Base-by-base conservation (phyloP, 129 eudicot species). In the Flaveria ramosissima region DNA sequence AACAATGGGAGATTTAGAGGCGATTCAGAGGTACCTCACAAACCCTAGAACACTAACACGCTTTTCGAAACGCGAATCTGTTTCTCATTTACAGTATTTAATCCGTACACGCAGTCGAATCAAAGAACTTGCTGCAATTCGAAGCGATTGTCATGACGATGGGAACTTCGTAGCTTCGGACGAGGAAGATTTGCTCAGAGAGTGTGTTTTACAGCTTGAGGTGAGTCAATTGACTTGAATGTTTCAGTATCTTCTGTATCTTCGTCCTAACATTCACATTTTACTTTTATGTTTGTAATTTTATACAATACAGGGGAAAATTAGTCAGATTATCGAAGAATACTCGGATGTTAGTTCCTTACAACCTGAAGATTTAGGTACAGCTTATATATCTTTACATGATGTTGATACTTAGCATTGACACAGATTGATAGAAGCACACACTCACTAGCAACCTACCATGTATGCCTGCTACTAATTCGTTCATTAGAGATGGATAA, bases 331-430 rank as follows among this genome's bases (percentile, higher is more conserved):
- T 72, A 41, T 75, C 0, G 84, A 84, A 46, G 83, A 86, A 27
- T 77, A 68, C 50, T 72, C 85, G 52, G 71, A 78, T 86, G 68
- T 86, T 27, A 68, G 77, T 64, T 75, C 83, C 42, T 80, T 88
- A 39, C 36, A 76, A n/a, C 70, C 72, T 52, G 79, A 78, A 70
- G 86, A 90, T 62, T 65, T 88, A n/a, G 88, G 96, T 86, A 80
- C 71, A 74, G 14, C 63, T 70, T 32, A 16, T 45, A 12, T 20
- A 42, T 11, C 7, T 48, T 51, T 45, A n/a, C 14, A 43, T n/a
- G 59, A 1, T 45, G 50, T 45, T 45, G 50, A 45, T 11, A 9
- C 50, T 3, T 11, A 45, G 50, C 50, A 45, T 9, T 45, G 50
- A 55, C 39, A 32, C 39, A 76, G 4, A 76, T 14, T 9, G 70